A percentile compares a stretch with the other conserved stretches of the same genome.
phyloP scores from a whole-genome alignment of 495 filamentous ascomycete genomes.

The Penicillium arizonense region DNA sequence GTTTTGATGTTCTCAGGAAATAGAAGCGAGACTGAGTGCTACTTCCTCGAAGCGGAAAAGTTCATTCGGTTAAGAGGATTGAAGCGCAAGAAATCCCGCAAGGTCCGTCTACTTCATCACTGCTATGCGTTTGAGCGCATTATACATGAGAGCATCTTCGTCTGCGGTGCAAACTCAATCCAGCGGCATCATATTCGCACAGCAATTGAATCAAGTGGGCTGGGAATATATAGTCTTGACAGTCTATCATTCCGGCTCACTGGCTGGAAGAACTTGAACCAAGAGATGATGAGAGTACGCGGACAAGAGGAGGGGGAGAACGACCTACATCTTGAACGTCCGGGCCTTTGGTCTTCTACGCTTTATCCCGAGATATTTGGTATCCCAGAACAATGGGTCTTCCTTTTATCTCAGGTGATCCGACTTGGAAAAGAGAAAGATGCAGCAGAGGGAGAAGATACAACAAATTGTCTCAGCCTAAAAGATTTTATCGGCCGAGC shows the following conservation, averaged over 20 bases:
- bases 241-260: conserved; percentile 23
- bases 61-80: conserved; percentile 22
- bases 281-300: conserved; percentile 21
- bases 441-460: conserved; percentile 6
- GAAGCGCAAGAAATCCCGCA: conserved; percentile 23
- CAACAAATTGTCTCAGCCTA: conserved; percentile 7
- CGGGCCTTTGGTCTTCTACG: conserved; percentile 22
- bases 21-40: conserved; percentile 14
- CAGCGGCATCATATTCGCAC: conserved; percentile 11
- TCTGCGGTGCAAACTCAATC: conserved; percentile 16
- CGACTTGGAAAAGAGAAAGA: conserved; percentile 30
- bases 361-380: conserved; percentile 30
- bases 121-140: conserved; percentile 29
- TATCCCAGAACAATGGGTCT: conserved; percentile 24
- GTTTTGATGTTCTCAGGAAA: conserved; percentile 17
- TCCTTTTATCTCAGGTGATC: conserved; percentile 21
- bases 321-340: conserved; percentile 27
- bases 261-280: conserved; percentile 20
- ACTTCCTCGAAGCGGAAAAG: conserved; percentile 26
- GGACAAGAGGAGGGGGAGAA: conserved; percentile 23
- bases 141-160: conserved; percentile 29
- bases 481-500: conserved; percentile 22
- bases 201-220: conserved; percentile 17
- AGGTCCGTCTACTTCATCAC: conserved; percentile 28
- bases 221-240: conserved; percentile 17